These are phyloP conservation scores for Dalbergia cultrata DNA, from an alignment of 306 rosid species.

Conservation along the genomic window DNA sequence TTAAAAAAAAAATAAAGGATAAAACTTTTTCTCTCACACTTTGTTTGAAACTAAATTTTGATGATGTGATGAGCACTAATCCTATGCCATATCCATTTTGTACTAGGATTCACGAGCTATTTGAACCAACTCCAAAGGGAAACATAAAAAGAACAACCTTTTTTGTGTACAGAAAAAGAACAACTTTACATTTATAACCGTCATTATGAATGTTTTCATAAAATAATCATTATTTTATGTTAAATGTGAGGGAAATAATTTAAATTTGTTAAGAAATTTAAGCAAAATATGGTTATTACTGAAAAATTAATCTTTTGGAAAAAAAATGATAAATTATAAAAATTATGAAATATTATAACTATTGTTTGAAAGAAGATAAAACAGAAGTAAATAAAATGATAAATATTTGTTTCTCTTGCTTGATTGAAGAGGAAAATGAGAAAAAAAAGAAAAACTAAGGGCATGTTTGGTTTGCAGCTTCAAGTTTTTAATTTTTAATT, in stretches of 20 bases:
- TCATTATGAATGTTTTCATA: neutral
- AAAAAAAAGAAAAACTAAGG: too few species aligned
- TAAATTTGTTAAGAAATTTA: neutral
- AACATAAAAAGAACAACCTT: neutral
- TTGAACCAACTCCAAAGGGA: neutral
- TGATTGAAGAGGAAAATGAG: too few species aligned
- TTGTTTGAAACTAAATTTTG: slow-evolving; percentile 3
- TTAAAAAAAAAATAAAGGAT: neutral
- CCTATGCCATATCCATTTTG: neutral
- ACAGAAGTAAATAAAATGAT: too few species aligned
- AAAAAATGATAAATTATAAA: too few species aligned
- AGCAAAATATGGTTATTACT: too few species aligned
- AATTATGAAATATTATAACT: too few species aligned
- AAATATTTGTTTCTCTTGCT: too few species aligned
- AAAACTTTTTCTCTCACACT: neutral
- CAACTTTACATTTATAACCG: neutral
- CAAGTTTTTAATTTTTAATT: too few species aligned
- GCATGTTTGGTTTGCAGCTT: too few species aligned
- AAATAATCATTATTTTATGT: neutral
- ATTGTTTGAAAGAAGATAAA: too few species aligned
- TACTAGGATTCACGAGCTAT: neutral
- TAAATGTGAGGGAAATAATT: neutral
- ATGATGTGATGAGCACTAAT: neutral
- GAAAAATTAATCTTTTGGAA: too few species aligned
- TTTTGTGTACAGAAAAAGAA: neutral